These are phyloP conservation scores for Mortierella sp. DNA, from an alignment of 371 early-diverging fungal species.

Conservation along the genomic window DNA sequence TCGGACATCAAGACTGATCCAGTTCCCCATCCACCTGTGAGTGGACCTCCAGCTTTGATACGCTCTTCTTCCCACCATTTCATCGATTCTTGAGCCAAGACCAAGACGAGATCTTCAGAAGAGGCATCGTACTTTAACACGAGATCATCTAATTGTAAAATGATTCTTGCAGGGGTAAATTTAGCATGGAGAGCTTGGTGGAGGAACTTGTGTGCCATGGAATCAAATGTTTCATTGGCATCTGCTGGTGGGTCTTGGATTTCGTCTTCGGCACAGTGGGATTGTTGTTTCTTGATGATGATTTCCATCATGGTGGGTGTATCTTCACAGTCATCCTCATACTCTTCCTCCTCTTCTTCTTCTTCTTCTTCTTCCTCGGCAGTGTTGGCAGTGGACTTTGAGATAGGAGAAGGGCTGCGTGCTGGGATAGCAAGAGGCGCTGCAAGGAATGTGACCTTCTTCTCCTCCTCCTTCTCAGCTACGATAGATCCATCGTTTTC, in stretches of 20 bases:
- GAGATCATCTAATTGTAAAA: slow-evolving; percentile 69
- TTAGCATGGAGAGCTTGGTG: slow-evolving; percentile 68
- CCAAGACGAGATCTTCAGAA: slow-evolving; percentile 54
- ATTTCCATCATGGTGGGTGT: slow-evolving; percentile 54
- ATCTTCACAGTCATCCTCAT: slow-evolving; percentile 22
- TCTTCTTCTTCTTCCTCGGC: slow-evolving; percentile 12
- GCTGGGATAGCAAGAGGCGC: slow-evolving; percentile 17
- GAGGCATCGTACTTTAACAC: slow-evolving; percentile 70
- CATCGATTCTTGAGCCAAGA: slow-evolving; percentile 54
- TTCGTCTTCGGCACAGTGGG: slow-evolving; percentile 36
- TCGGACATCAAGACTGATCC: slow-evolving; percentile 23
- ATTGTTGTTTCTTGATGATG: slow-evolving; percentile 39
- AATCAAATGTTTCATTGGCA: slow-evolving; percentile 59
- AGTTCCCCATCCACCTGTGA: slow-evolving; percentile 47
- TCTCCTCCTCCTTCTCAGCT: slow-evolving; percentile 25
- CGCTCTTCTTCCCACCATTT: slow-evolving; percentile 55
- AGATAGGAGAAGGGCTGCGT: slow-evolving; percentile 4
- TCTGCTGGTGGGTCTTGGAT: slow-evolving; percentile 42
- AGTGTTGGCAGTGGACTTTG: background rate
- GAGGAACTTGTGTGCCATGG: slow-evolving; percentile 63
- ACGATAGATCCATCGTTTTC: background rate
- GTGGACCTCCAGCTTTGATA: slow-evolving; percentile 47
- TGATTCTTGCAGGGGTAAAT: slow-evolving; percentile 67
- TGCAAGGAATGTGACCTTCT: slow-evolving; percentile 31
- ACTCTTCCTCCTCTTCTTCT: slow-evolving; percentile 13